phyloP scores from a whole-genome alignment of 1,284 basidiomycete species.

The Stereum hirsutum region DNA sequence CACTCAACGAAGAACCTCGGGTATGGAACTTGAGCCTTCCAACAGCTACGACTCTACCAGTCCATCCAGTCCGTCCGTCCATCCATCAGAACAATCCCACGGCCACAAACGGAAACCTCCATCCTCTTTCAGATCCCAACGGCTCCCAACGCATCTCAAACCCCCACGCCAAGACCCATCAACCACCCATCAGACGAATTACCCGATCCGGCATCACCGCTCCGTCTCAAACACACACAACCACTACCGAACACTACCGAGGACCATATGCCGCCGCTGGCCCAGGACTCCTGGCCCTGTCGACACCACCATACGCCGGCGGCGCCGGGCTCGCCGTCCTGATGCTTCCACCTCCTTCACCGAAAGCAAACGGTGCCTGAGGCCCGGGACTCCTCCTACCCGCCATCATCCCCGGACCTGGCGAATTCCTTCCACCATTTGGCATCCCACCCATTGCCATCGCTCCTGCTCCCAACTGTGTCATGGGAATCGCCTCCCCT shows the following conservation, averaged over 20 bases:
- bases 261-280: slow-evolving; percentile 28
- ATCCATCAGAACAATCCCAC: too few species aligned
- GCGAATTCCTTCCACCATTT: slow-evolving; percentile 12
- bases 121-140: too few species aligned
- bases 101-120: too few species aligned
- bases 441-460: slow-evolving; percentile 30
- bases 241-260: slow-evolving; percentile 17
- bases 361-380: slow-evolving; percentile 5
- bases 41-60: too few species aligned
- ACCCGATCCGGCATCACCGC: not conserved
- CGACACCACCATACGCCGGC: slow-evolving; percentile 14
- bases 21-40: too few species aligned
- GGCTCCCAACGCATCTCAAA: too few species aligned
- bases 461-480: slow-evolving; percentile 42
- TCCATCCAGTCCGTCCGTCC: too few species aligned
- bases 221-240: not conserved
- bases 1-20: too few species aligned
- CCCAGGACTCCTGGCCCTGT: slow-evolving; percentile 16
- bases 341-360: too few species aligned
- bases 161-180: too few species aligned
- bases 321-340: slow-evolving; percentile 5
- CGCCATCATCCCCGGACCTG: slow-evolving; percentile 8
- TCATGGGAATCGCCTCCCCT: slow-evolving; percentile 71
- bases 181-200: too few species aligned
- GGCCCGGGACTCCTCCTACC: slow-evolving; percentile 19